A percentile compares a stretch with the other conserved stretches of the same genome.
These are phyloP conservation scores for Fusarium lateritium DNA, from an alignment of 2,329 filamentous ascomycete species.

Conservation along the genomic window DNA sequence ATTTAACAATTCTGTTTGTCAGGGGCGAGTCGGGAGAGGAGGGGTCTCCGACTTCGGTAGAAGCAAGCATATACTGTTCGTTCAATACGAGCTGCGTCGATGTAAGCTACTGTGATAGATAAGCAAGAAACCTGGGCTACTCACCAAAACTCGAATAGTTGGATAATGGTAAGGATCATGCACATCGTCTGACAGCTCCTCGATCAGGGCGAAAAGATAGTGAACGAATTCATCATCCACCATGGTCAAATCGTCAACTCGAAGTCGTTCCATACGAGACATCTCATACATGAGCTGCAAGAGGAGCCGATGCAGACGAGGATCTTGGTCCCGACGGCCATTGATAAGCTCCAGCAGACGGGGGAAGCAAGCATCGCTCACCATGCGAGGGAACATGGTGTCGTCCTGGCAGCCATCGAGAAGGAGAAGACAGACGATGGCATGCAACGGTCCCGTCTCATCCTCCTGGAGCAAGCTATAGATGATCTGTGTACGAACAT, in stretches of 20 bases:
- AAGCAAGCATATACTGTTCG: constrained; percentile 95
- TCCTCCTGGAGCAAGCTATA: constrained; percentile 94
- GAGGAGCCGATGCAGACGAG: constrained; percentile 82
- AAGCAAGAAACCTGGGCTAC: constrained; percentile 51
- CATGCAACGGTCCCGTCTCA: constrained; percentile 82
- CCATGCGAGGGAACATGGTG: constrained; percentile 87
- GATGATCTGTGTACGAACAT: constrained; percentile 93
- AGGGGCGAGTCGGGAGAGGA: constrained; percentile 65
- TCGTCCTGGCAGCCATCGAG: constrained; percentile 88
- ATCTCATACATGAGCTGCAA: constrained; percentile 96
- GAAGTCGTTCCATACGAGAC: constrained; percentile 89
- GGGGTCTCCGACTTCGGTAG: constrained; percentile 64
- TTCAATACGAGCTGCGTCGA: constrained; percentile 85
- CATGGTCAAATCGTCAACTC: constrained; percentile 80
- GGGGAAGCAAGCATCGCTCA: constrained; percentile 85
- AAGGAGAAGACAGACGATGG: constrained; percentile 86
- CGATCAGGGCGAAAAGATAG: constrained; percentile 89
- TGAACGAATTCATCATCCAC: constrained; percentile 86
- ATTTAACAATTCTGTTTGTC: constrained; percentile 95
- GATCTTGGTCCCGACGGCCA: constrained; percentile 74
- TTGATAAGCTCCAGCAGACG: constrained; percentile 87
- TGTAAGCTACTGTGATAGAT: constrained; percentile 33
- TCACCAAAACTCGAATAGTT: constrained; percentile 90
- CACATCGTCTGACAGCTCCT: constrained; percentile 87
- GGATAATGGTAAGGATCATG: constrained; percentile 97